Evolutionary conservation across 371 early-diverging fungal species (phyloP), one percentile per base, ranked within the genome.

Genomic region (Batrachochytrium dendrobatidis): DNA sequence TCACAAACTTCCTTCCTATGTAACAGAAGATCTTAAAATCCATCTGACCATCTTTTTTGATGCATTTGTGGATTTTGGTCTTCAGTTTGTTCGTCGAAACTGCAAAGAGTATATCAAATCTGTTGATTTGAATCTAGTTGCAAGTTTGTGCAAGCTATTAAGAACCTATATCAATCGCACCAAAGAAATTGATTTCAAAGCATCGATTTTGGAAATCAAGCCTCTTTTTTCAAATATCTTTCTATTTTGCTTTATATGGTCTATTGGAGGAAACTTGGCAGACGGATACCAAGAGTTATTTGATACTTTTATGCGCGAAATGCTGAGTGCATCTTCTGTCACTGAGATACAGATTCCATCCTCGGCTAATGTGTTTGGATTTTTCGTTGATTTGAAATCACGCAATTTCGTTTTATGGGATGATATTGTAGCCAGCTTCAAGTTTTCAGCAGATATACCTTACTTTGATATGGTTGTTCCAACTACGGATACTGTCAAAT

Each of bases 391-490:
- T 58, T 18, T 76, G 20, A 76, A 75, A 62, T 30, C 56, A 1
- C 67, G 66, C 28, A 31, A 53, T 4, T 76, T 79, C 51, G 63
- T 58, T 12, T 64, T 67, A 17, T 81, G 81, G 81, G 81, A 81
- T 31, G 78, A 81, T 32, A 56, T 76, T 26, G 78, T 79, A 5
- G 73, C 81, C 0, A 45, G 45, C 3, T 81, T 79, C 67, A 69
- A 68, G 34, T 81, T 76, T 57, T 62, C 71, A 4, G 24, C 59
- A 1, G 74, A 73, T 1, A 59, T 75, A 0, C 81, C 81, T 17
- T 81, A 74, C 62, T 82, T 82, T 58, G 74, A 82, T 59, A 78
- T 80, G 76, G 80, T 79, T 50, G 82, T 82, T 22, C 80, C 77
- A 7, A 82, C 82, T 1, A 34, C 70, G 18, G 82, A 82, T 59